A percentile compares a stretch with the other conserved stretches of the same genome.
phyloP scores from a whole-genome alignment of 1,139 yeast genomes.

The Scheffersomyces stambukii region DNA sequence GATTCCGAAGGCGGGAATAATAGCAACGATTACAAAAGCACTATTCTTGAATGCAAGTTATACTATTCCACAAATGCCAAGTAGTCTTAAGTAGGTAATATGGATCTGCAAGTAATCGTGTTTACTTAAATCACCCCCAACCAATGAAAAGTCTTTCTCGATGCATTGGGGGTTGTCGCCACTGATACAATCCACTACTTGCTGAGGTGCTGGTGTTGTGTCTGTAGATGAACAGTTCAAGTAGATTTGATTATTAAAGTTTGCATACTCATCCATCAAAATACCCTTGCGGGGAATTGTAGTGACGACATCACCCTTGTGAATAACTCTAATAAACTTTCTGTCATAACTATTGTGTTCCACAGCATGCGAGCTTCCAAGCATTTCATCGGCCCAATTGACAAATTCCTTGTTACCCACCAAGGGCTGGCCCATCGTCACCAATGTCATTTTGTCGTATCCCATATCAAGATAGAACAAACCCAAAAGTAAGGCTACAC shows the following conservation, averaged over 20 bases:
- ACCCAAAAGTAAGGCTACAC: conserved; percentile 38
- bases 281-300: conserved; percentile 30
- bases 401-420: conserved; percentile 41
- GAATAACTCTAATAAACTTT: conserved; percentile 40
- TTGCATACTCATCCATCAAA: conserved; percentile 28
- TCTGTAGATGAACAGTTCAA: conserved; percentile 32
- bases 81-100: conserved; percentile 42
- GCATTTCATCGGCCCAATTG: conserved; percentile 31
- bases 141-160: conserved; percentile 27
- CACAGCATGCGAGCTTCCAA: conserved; percentile 25
- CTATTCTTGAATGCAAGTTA: conserved; percentile 2
- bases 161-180: conserved; percentile 36
- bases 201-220: conserved; percentile 21
- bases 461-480: conserved; percentile 36
- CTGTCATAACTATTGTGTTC: conserved; percentile 20
- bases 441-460: conserved; percentile 26
- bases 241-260: conserved; percentile 44
- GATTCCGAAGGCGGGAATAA: conserved; percentile 20
- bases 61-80: conserved; percentile 44
- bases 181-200: conserved; percentile 29
- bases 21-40: conserved; percentile 9
- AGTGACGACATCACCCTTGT: conserved; percentile 43
- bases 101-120: conserved; percentile 36
- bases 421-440: conserved; percentile 52
- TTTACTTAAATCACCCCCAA: conserved; percentile 5